These are phyloP conservation scores for Metschnikowia shivogae DNA, from an alignment of 805 yeast genomes.

Conservation along the genomic window DNA sequence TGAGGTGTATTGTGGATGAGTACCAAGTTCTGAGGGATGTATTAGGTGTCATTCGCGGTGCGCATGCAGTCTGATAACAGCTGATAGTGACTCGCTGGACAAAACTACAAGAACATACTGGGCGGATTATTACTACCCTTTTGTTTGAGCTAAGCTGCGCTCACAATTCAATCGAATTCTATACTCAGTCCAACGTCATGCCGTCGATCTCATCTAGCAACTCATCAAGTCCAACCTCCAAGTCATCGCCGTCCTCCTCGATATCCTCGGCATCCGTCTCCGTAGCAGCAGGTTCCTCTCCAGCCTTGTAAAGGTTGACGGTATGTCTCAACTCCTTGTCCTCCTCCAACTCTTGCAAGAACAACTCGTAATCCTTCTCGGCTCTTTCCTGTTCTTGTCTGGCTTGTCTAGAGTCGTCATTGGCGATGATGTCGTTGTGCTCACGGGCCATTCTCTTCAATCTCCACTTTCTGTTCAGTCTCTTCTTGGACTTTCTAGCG, in stretches of 20 bases:
- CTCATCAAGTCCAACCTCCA: constrained; percentile 86
- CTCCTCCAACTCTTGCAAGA: constrained; percentile 96
- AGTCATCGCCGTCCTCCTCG: constrained; percentile 76
- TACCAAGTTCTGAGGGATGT: no score
- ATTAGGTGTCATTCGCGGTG: neutral
- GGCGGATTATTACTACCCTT: neutral
- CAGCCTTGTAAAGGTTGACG: constrained; percentile 80
- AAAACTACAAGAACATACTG: neutral
- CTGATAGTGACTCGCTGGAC: no score
- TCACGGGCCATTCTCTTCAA: constrained; percentile 97
- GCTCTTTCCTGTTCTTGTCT: constrained; percentile 88
- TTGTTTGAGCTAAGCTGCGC: no score
- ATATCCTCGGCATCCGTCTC: constrained; percentile 41
- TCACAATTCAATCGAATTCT: neutral
- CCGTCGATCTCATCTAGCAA: constrained; percentile 92
- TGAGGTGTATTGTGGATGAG: neutral
- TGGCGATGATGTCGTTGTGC: constrained; percentile 82
- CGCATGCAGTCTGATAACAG: constrained; percentile 4
- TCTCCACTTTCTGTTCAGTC: constrained; percentile 82
- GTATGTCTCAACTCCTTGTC: constrained; percentile 91
- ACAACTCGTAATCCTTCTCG: constrained; percentile 89
- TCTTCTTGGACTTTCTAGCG: constrained; percentile 69
- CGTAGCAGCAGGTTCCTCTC: constrained; percentile 21
- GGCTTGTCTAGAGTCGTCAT: constrained; percentile 64
- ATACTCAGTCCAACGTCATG: constrained; percentile 68